Evolutionary conservation across 2,329 filamentous ascomycete genomes (phyloP).

Genomic region (Zymoseptoria brevis): DNA sequence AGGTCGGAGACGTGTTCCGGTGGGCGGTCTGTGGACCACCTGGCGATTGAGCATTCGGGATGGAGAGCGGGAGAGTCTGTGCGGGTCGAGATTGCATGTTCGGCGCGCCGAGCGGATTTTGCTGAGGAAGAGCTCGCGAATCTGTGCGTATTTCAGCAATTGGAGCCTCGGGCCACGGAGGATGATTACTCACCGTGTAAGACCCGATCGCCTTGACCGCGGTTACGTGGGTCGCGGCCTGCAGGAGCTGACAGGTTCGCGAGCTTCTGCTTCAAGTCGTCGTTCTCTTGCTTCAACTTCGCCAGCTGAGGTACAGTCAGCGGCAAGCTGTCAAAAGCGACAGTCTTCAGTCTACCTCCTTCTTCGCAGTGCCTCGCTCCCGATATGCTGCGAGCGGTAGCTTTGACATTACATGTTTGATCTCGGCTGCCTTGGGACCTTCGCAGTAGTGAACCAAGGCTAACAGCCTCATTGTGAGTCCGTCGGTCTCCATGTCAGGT

Average conservation of each 20-base stretch:
- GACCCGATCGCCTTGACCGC: not conserved
- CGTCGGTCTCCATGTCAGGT: conserved; percentile 3
- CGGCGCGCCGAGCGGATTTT: not conserved
- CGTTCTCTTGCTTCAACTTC: conserved; percentile 1
- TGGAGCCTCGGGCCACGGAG: not conserved
- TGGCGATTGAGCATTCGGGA: not conserved
- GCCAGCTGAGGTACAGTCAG: not conserved
- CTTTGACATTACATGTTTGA: not conserved
- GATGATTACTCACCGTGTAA: not conserved
- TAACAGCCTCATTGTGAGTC: conserved; percentile 4
- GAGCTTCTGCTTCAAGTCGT: conserved; percentile 2
- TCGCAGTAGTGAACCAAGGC: conserved; percentile 4
- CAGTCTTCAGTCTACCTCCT: not conserved
- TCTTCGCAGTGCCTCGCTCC: conserved; percentile 1
- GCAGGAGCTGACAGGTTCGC: not conserved
- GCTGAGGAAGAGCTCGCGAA: not conserved
- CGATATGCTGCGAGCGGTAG: conserved; percentile 2
- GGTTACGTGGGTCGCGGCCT: not conserved
- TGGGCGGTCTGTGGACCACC: not conserved
- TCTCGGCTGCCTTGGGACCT: not conserved
- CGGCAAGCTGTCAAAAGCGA: not conserved
- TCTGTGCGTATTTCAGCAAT: not conserved
- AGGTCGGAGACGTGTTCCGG: not conserved
- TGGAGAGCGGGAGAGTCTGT: not conserved
- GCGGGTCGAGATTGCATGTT: not conserved